Conservation (phyloP, 1,284 basidiomycete genomes). For the Tremellales sp. region DNA sequence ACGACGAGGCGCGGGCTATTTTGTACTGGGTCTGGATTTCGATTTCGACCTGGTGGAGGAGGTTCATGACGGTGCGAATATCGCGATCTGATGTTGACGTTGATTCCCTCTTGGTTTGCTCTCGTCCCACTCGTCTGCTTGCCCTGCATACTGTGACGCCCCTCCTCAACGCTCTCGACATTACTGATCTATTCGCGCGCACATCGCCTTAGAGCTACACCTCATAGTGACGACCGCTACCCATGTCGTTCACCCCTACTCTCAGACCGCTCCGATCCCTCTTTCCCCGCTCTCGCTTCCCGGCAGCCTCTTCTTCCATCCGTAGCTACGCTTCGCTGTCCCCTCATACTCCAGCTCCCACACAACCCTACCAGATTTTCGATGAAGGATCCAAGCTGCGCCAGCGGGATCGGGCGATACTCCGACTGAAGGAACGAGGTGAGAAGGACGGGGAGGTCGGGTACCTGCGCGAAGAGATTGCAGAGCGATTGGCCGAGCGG, state of each 20-base stretch:
- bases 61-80: not conserved
- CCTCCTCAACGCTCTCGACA: too few relatives aligned
- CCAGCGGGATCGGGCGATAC: slow-evolving; percentile 72
- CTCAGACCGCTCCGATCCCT: not conserved
- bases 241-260: not conserved
- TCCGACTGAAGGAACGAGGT: slow-evolving; percentile 54
- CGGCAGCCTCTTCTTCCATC: not conserved
- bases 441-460: slow-evolving; percentile 60
- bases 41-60: slow-evolving; percentile 3
- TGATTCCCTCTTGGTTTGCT: not conserved
- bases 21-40: too few relatives aligned
- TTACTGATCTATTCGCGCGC: not conserved
- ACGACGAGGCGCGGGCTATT: too few relatives aligned
- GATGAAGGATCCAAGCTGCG: slow-evolving; percentile 76
- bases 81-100: not conserved
- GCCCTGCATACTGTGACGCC: not conserved
- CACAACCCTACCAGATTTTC: slow-evolving; percentile 71
- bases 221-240: not conserved
- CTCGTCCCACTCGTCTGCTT: not conserved
- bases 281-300: not conserved
- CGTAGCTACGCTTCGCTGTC: slow-evolving; percentile 43
- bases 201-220: too few relatives aligned
- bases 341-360: slow-evolving; percentile 39
- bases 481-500: slow-evolving; percentile 84
- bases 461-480: slow-evolving; percentile 86